A percentile compares a stretch with the other conserved stretches of the same genome.
phyloP scores from a whole-genome alignment of 2,329 filamentous ascomycete species.

The Cryphonectria parasitica region DNA sequence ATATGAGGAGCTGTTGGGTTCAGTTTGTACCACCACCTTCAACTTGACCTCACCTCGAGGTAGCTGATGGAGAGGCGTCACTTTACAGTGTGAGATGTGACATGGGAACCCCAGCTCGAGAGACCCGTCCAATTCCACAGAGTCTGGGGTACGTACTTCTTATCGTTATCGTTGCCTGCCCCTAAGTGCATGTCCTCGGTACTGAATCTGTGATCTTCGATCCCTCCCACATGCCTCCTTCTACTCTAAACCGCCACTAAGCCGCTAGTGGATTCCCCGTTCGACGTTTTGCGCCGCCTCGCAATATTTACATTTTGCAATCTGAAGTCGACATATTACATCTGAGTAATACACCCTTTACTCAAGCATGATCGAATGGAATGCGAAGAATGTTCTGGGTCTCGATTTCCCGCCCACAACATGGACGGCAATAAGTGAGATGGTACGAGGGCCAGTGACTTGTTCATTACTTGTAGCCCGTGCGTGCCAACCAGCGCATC shows the following conservation, averaged over 20 bases:
- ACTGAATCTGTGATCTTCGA: background rate
- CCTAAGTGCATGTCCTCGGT: background rate
- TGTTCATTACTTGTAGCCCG: too few relatives aligned
- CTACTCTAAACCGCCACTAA: background rate
- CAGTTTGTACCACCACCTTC: background rate
- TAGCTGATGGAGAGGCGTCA: constrained; percentile 3
- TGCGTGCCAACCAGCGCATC: too few relatives aligned
- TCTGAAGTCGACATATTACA: too few relatives aligned
- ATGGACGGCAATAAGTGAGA: too few relatives aligned
- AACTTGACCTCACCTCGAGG: background rate
- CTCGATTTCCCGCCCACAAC: too few relatives aligned
- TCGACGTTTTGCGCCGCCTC: constrained; percentile 20
- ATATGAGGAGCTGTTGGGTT: background rate
- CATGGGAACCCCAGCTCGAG: background rate
- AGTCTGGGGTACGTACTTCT: background rate
- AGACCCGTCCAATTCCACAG: background rate
- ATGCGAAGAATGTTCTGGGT: too few relatives aligned
- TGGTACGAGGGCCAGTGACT: too few relatives aligned
- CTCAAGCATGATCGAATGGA: too few relatives aligned
- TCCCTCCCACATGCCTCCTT: background rate
- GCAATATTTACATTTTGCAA: constrained; percentile 13
- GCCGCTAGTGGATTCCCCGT: too few relatives aligned
- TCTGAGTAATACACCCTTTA: too few relatives aligned
- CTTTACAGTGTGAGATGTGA: background rate
- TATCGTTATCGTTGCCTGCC: constrained; percentile 13